Evolutionary conservation across 2,329 filamentous ascomycete species (phyloP), one percentile per base, ranked within the genome.

Genomic region (Aspergillus aculeatus): DNA sequence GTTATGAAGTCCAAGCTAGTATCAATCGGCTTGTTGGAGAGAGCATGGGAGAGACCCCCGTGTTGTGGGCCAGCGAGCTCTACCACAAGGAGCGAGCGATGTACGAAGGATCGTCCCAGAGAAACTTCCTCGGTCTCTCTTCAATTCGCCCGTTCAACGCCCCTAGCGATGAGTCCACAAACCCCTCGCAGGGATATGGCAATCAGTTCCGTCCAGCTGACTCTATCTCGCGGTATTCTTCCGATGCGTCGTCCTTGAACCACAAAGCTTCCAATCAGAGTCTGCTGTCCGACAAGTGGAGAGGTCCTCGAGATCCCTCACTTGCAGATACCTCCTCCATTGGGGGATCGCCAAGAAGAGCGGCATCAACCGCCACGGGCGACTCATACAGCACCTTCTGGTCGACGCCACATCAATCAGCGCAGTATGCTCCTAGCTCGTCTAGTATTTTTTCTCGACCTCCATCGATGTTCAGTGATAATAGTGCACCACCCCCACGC

Each of bases 41-140:
- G 61, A 92, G 87, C 50, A 87, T 96, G 62, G 82, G 90, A 62
- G 91, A 96, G 41, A 91, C 90, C 0, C 92, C 94, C 0, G 91
- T 96, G 0, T 80, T 98, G 2, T 97, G 92, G 92, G 92, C 92
- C 0, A 97, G 92, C 70, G 90, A 96, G 59, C 82, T 99, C 0
- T 98, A 91, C 72, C 85, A 88, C 60, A 85, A 90, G 23, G 93
- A 97, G 62, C 74, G 76, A 49, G 69, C 69, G 32, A 75, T 69
- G 49, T 80, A 75, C 56, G 78, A 81, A 56, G 69, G 73, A n/a
- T 71, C 73, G n/a, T 70, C 69, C n/a, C 68, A 66, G 56, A 70
- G 73, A n/a, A 58, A 67, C n/a, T 74, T 77, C 49, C 68, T 74
- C 14, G 69, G 73, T 5, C 64, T 78, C 19, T 71, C 73, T 14